Base-by-base conservation (phyloP, 768 basidiomycete species). In the Pleurotus salmoneostramineus region DNA sequence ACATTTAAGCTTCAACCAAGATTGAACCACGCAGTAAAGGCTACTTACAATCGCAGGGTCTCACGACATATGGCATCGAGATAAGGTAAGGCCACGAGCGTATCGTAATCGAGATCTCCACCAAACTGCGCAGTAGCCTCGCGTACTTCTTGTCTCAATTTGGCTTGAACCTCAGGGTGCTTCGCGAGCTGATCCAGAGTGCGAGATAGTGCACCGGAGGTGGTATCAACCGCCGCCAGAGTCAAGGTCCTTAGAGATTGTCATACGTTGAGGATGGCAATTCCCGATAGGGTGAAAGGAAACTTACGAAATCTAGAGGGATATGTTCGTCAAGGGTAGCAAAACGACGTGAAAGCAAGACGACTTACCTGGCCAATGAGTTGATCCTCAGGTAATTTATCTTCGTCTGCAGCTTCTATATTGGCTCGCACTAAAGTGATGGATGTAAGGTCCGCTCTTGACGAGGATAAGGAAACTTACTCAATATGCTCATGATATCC, bases 61-160 rank as follows among this genome's bases (percentile, higher is more conserved):
- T 74, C 73, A 33, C 70, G 64, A 50, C 66, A 69, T 11, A 74
- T 62, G 3, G 73, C 72, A 60, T 74, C 69, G n/a, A 74, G 61
- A 43, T 68, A 69, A 1, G 70, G 67, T n/a, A 75, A 60, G 0
- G 59, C 49, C 10, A 65, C 60, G 6, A 74, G 57, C 10, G 66
- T 60, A 34, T 72, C 72, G 33, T 71, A 70, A 1, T 56, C 55
- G 40, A 70, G 15, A 61, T 65, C 32, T 11, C 46, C 44, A 56
- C 60, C 11, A 15, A 8, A 34, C 56, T 56, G 40, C 12, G n/a
- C 6, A 3, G 42, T 59, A 14, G 62, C 65, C 4, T 56, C 50
- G 0, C 50, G 55, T 6, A 74, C 55, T 58, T 75, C 74, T 27
- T 66, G 52, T 2, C 72, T 62, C 4, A 75, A 61, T 56, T 62